These are phyloP conservation scores for Penicillium maclennaniae DNA, from an alignment of 495 filamentous ascomycete genomes.

Conservation along the genomic window DNA sequence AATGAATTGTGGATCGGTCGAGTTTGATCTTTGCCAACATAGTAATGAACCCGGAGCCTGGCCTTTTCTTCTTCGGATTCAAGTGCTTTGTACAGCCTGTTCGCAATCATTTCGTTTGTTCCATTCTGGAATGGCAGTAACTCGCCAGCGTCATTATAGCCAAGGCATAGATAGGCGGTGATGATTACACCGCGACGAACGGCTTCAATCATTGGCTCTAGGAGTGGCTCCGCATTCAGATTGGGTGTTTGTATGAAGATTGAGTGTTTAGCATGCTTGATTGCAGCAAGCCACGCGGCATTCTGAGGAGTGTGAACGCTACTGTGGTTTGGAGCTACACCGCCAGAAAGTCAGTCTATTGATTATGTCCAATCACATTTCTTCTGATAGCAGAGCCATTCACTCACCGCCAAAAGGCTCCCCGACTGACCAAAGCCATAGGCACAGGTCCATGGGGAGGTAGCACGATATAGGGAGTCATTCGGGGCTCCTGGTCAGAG, in stretches of 20 bases:
- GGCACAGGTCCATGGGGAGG: conserved; percentile 54
- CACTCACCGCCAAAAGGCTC: conserved; percentile 55
- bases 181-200: conserved; percentile 63
- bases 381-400: background rate
- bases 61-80: conserved; percentile 37
- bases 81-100: conserved; percentile 53
- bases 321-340: conserved; percentile 50
- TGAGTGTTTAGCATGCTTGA: conserved; percentile 55
- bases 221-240: conserved; percentile 65
- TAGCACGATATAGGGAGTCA: conserved; percentile 61
- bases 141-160: conserved; percentile 76
- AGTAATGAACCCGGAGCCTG: conserved; percentile 57
- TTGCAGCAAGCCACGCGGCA: conserved; percentile 62
- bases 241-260: conserved; percentile 76
- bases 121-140: conserved; percentile 71
- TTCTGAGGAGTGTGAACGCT: conserved; percentile 66
- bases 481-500: conserved; percentile 43
- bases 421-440: conserved; percentile 67
- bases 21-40: conserved; percentile 69
- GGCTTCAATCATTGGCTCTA: conserved; percentile 58
- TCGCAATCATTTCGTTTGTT: conserved; percentile 66
- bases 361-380: background rate
- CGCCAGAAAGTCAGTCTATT: background rate
- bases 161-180: conserved; percentile 66
- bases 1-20: conserved; percentile 57